Conservation (phyloP, 768 basidiomycete species). For the Naganishia friedmannii region DNA sequence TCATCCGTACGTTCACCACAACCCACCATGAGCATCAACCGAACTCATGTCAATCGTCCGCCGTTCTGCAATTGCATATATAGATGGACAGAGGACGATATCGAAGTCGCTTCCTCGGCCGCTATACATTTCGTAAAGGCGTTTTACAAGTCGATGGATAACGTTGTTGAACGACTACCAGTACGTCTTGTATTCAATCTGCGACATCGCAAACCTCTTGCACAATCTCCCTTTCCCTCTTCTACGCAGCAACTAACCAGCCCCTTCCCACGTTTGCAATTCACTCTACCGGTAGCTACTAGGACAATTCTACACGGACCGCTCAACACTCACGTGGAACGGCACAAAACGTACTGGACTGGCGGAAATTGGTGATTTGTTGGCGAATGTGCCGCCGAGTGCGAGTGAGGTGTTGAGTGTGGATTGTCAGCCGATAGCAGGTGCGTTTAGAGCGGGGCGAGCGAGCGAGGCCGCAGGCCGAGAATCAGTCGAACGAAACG, state of each 20-base stretch:
- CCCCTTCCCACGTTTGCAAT: neutral
- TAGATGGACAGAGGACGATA: slow-evolving; percentile 32
- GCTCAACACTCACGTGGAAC: slow-evolving; percentile 26
- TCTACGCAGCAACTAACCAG: too few relatives aligned
- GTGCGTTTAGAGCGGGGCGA: slow-evolving; percentile 7
- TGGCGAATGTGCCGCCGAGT: slow-evolving; percentile 24
- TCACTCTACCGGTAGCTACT: slow-evolving; percentile 30
- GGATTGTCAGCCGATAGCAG: slow-evolving; percentile 30
- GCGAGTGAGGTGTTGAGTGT: slow-evolving; percentile 19
- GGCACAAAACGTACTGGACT: slow-evolving; percentile 18
- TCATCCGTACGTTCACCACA: neutral
- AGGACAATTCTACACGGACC: slow-evolving; percentile 24
- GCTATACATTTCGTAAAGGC: slow-evolving; percentile 30
- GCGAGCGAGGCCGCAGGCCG: too few relatives aligned
- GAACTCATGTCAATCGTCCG: too few relatives aligned
- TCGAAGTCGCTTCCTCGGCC: slow-evolving; percentile 27
- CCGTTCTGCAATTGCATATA: too few relatives aligned
- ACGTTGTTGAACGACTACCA: slow-evolving; percentile 25
- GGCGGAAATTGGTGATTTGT: slow-evolving; percentile 24
- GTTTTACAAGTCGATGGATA: slow-evolving; percentile 31
- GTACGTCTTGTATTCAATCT: slow-evolving; percentile 17
- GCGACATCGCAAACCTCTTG: too few relatives aligned
- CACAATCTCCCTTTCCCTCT: too few relatives aligned
- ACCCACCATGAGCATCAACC: too few relatives aligned
- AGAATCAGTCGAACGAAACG: too few relatives aligned